Conservation (phyloP, 2,329 filamentous ascomycete genomes). For the Immersiporthe knoxdaviesiana region DNA sequence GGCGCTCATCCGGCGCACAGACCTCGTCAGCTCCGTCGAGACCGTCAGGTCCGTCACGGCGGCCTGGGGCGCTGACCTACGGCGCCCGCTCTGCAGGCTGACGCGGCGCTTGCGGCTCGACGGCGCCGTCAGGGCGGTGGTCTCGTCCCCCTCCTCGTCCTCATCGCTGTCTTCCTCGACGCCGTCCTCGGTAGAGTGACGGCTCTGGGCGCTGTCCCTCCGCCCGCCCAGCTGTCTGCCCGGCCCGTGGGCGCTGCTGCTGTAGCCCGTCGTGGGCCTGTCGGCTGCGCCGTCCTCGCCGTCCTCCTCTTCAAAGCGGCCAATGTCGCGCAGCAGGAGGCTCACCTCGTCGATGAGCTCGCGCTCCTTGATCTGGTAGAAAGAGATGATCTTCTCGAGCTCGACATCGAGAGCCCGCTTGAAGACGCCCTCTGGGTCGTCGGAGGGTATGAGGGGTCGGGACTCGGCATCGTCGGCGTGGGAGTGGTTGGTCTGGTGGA, state of each 20-base stretch:
- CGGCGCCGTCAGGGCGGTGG: constrained; percentile 57
- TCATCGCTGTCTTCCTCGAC: constrained; percentile 67
- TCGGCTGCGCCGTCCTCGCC: constrained; percentile 34
- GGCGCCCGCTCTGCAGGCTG: constrained; percentile 43
- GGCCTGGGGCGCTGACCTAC: constrained; percentile 43
- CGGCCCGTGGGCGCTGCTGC: constrained; percentile 35
- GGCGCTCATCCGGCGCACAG: constrained; percentile 64
- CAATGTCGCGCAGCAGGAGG: constrained; percentile 74
- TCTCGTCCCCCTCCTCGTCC: constrained; percentile 63
- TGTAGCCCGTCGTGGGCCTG: constrained; percentile 34
- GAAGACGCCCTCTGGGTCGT: constrained; percentile 82
- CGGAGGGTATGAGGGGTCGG: constrained; percentile 75
- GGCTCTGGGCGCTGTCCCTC: constrained; percentile 46
- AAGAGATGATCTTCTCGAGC: constrained; percentile 90
- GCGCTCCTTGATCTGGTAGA: constrained; percentile 86
- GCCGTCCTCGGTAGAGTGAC: constrained; percentile 58
- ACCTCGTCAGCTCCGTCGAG: constrained; percentile 63
- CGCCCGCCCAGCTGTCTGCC: constrained; percentile 33
- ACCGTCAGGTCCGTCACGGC: constrained; percentile 60
- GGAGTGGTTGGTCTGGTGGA: constrained; percentile 63
- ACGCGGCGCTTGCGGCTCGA: constrained; percentile 50
- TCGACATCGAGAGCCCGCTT: constrained; percentile 81
- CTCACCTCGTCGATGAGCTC: constrained; percentile 84
- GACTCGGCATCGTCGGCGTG: constrained; percentile 70
- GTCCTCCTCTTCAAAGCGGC: constrained; percentile 62